These are phyloP conservation scores for Erodium maritimum DNA, from an alignment of 345 rosid species.

Conservation along the genomic window DNA sequence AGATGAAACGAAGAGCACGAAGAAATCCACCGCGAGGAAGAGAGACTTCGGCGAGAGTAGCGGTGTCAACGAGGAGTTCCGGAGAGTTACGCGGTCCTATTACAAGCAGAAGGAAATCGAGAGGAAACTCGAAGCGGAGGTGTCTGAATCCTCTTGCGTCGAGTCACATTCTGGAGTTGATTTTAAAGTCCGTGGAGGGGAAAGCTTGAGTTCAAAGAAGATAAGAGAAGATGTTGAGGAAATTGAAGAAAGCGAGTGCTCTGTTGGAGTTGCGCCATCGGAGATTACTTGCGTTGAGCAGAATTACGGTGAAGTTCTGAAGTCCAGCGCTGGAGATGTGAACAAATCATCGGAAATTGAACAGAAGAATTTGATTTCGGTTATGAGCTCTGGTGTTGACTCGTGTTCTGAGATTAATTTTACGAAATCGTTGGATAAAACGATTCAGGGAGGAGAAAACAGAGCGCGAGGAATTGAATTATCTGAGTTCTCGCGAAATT, in stretches of 20 bases:
- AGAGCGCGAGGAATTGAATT: constrained; percentile 13
- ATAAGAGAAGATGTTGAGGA: background rate
- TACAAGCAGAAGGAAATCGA: constrained; percentile 15
- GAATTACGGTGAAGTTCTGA: constrained; percentile 15
- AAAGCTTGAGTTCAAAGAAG: constrained; percentile 13
- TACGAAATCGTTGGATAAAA: background rate
- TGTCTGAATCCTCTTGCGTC: constrained; percentile 48
- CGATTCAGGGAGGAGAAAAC: constrained; percentile 6
- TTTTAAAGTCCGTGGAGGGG: constrained; percentile 1
- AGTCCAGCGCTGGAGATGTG: constrained; percentile 2
- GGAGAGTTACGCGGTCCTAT: constrained; percentile 46
- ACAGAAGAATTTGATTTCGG: constrained; percentile 36
- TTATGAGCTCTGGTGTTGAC: constrained; percentile 31
- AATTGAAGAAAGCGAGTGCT: constrained; percentile 11
- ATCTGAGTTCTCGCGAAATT: constrained; percentile 26
- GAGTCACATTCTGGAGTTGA: constrained; percentile 19
- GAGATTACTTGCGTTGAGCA: constrained; percentile 32
- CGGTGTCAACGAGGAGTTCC: constrained; percentile 17
- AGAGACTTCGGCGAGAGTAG: constrained; percentile 21
- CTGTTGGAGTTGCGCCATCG: constrained; percentile 24
- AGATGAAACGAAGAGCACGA: background rate
- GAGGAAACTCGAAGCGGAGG: constrained; percentile 23
- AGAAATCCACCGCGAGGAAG: constrained; percentile 22
- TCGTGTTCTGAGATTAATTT: constrained; percentile 22
- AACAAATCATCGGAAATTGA: constrained; percentile 5